These are phyloP conservation scores for Hyphochytrium catenoides DNA, from an alignment of 352 stramenopile species.

Conservation along the genomic window DNA sequence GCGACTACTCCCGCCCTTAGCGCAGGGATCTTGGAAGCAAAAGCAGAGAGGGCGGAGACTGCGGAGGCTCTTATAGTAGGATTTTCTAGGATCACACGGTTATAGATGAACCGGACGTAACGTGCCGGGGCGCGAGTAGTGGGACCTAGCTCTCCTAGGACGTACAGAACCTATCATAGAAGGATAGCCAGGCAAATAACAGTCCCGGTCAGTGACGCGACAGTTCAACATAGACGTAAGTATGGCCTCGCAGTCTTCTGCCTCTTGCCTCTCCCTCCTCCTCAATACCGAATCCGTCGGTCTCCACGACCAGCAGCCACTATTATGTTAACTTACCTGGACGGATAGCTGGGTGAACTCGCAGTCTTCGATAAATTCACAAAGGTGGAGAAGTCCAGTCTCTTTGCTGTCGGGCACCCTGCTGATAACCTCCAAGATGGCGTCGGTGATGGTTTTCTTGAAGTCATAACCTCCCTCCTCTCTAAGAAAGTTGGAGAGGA, in stretches of 20 bases:
- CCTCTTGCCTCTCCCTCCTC: no score
- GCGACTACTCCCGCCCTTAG: conserved; percentile 77
- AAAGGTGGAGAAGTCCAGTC: conserved; percentile 85
- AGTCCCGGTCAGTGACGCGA: no score
- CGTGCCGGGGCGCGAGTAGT: conserved; percentile 72
- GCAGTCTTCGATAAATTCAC: conserved; percentile 99
- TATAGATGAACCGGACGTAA: conserved; percentile 99
- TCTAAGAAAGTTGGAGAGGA: conserved; percentile 91
- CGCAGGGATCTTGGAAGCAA: conserved; percentile 75
- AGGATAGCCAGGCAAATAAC: no score
- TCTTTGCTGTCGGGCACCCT: conserved; percentile 92
- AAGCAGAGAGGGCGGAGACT: conserved; percentile 83
- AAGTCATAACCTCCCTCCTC: conserved; percentile 93
- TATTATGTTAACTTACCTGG: conserved; percentile 3
- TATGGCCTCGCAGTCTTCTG: no score
- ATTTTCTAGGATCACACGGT: conserved; percentile 98
- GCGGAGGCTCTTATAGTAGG: conserved; percentile 83
- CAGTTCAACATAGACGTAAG: no score
- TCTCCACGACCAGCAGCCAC: conserved; percentile 58
- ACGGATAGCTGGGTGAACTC: conserved; percentile 58
- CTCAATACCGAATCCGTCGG: no score
- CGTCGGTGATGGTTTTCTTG: conserved; percentile 96
- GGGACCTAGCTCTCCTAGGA: conserved; percentile 82
- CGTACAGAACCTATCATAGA: conserved; percentile 81
- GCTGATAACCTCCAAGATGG: conserved; percentile 89